These are phyloP conservation scores for Fraxinus albicans DNA, from an alignment of 305 asterid genomes.

Conservation along the genomic window DNA sequence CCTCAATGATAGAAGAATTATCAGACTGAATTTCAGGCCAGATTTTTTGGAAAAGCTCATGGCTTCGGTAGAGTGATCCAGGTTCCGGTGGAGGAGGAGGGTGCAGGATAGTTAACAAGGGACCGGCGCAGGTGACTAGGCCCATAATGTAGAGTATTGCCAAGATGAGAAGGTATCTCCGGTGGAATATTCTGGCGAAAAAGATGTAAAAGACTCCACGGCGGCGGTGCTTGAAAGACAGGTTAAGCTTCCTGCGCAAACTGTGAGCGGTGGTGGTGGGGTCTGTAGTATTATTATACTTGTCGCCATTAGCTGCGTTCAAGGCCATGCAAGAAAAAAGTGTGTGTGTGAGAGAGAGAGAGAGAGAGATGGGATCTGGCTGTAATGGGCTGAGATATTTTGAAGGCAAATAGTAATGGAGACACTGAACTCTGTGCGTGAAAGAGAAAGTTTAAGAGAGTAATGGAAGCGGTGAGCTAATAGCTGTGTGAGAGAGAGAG, in stretches of 20 bases:
- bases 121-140: constrained; percentile 69
- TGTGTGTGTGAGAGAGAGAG: background rate
- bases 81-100: constrained; percentile 56
- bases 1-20: constrained; percentile 65
- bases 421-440: constrained; percentile 3
- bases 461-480: background rate
- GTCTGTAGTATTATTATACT: constrained; percentile 25
- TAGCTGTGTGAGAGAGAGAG: background rate
- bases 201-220: constrained; percentile 37
- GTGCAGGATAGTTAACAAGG: constrained; percentile 53
- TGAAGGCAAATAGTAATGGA: background rate
- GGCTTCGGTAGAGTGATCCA: constrained; percentile 75
- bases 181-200: constrained; percentile 42
- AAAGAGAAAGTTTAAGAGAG: background rate
- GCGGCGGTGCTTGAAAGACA: constrained; percentile 50
- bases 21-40: constrained; percentile 74
- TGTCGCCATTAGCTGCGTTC: constrained; percentile 19
- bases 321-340: constrained; percentile 47
- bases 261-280: constrained; percentile 36
- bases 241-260: constrained; percentile 45
- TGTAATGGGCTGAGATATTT: background rate
- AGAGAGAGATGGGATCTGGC: constrained; percentile 17
- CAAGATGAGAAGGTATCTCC: constrained; percentile 47
- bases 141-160: constrained; percentile 58
- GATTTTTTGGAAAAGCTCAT: constrained; percentile 51